phyloP scores from a whole-genome alignment of 176 grass and related monocot species.

The Oryza officinalis region DNA sequence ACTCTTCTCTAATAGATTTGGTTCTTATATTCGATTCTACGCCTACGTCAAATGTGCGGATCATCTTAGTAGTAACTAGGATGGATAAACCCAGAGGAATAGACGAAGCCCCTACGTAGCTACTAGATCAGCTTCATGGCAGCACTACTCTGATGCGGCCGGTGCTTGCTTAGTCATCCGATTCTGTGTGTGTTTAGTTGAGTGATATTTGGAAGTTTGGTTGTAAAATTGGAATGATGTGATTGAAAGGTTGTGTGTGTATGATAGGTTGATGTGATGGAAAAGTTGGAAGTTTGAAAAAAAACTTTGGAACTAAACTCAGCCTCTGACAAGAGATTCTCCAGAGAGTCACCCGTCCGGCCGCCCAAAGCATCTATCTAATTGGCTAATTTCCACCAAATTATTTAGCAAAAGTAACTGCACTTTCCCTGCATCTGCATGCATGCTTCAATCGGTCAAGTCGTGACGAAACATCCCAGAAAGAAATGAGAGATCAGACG shows the following conservation, averaged over 20 bases:
- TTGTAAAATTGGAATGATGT: too few species aligned
- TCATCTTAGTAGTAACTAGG: background rate
- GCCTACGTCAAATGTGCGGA: background rate
- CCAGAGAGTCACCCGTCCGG: background rate
- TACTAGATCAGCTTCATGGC: background rate
- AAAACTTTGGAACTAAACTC: too few species aligned
- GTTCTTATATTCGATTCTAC: too few species aligned
- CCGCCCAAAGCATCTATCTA: background rate
- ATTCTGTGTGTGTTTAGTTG: too few species aligned
- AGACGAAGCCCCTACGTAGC: background rate
- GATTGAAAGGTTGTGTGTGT: too few species aligned
- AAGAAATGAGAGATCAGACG: background rate
- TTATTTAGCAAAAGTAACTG: background rate
- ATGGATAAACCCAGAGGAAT: background rate
- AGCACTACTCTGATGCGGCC: background rate
- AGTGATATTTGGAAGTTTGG: too few species aligned
- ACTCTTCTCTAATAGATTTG: too few species aligned
- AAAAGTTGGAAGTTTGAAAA: too few species aligned
- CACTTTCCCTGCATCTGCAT: background rate
- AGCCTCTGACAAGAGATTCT: background rate
- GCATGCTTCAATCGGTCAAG: slow-evolving; percentile 10
- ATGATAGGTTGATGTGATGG: too few species aligned
- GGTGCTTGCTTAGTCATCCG: background rate
- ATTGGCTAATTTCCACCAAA: background rate
- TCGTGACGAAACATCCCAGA: slow-evolving; percentile 13